These are phyloP conservation scores for Thalassiosira oceanica DNA, from an alignment of 352 stramenopile species.

Conservation along the genomic window DNA sequence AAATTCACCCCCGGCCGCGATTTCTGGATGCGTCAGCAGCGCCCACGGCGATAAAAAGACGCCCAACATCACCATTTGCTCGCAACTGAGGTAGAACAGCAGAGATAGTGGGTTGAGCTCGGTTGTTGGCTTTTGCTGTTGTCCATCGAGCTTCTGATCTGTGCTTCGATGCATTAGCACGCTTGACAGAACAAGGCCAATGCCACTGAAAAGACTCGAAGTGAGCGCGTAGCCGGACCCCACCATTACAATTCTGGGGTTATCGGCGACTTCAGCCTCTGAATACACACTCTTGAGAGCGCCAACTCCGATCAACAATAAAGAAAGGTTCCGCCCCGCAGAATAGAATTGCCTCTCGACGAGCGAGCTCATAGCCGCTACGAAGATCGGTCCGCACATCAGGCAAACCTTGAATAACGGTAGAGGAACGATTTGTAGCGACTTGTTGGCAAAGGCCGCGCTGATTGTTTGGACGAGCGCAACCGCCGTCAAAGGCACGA, in stretches of 20 bases:
- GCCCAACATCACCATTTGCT: slow-evolving; percentile 35
- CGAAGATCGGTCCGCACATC: slow-evolving; percentile 43
- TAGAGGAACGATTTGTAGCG: slow-evolving; percentile 16
- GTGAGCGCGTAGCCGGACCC: slow-evolving; percentile 23
- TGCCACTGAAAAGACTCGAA: slow-evolving; percentile 10
- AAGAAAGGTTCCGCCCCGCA: slow-evolving; percentile 12
- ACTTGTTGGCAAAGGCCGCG: slow-evolving; percentile 25
- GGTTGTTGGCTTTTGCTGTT: background rate
- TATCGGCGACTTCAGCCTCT: slow-evolving; percentile 21
- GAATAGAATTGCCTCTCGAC: slow-evolving; percentile 17
- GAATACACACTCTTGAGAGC: slow-evolving; percentile 16
- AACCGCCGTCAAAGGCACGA: slow-evolving; percentile 11
- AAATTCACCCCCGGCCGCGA: slow-evolving; percentile 10
- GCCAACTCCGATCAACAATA: slow-evolving; percentile 17
- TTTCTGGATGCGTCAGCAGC: background rate
- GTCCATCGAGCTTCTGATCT: slow-evolving; percentile 2
- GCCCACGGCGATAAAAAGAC: slow-evolving; percentile 19
- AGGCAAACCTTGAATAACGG: slow-evolving; percentile 40
- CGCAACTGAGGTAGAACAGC: slow-evolving; percentile 39
- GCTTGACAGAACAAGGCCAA: slow-evolving; percentile 32
- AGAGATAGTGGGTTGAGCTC: slow-evolving; percentile 40
- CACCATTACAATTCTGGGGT: slow-evolving; percentile 20
- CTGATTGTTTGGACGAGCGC: slow-evolving; percentile 34
- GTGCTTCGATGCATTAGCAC: slow-evolving; percentile 24
- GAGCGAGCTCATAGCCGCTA: slow-evolving; percentile 25